Evolutionary conservation across 2,329 filamentous ascomycete species (phyloP).

Genomic region (Aspergillus tamarii): DNA sequence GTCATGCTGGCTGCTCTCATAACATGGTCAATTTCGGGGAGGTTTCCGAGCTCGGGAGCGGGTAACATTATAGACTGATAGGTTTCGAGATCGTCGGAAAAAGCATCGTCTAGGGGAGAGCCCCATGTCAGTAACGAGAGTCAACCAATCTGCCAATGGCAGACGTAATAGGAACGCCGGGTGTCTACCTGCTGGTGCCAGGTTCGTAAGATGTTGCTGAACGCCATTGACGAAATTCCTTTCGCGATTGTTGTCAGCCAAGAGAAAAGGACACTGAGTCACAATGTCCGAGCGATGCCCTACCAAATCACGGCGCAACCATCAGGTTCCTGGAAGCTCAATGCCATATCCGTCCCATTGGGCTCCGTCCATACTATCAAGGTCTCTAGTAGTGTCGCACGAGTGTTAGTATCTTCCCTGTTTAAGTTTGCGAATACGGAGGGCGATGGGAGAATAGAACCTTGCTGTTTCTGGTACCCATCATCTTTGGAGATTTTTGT

Average conservation of each 20-base stretch:
- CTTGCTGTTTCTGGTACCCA: conserved; percentile 98
- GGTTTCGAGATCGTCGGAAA: conserved; percentile 85
- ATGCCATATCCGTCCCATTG: conserved; percentile 90
- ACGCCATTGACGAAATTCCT: conserved; percentile 92
- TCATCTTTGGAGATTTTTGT: conserved; percentile 91
- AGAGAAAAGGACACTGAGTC: conserved; percentile 31
- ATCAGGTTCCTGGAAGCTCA: conserved; percentile 97
- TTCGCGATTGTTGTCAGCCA: conserved; percentile 27
- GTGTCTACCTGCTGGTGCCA: conserved; percentile 62
- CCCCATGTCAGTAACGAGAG: conserved; percentile 1
- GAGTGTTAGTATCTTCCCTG: conserved; percentile 23
- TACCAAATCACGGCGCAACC: conserved; percentile 93
- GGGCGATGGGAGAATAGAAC: conserved; percentile 51
- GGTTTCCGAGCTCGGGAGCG: conserved; percentile 75
- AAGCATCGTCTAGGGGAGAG: conserved; percentile 68
- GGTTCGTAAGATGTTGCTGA: conserved; percentile 71
- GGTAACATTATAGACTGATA: conserved; percentile 75
- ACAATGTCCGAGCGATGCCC: conserved; percentile 13
- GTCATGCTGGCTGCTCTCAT: conserved; percentile 80
- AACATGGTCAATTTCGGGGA: conserved; percentile 80
- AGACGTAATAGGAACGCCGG: not conserved
- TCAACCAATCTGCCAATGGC: not conserved
- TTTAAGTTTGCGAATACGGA: conserved; percentile 15
- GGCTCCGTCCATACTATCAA: conserved; percentile 97
- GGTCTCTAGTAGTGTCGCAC: conserved; percentile 67